phyloP scores from a whole-genome alignment of 1,284 basidiomycete genomes.

The Agaricales sp. region DNA sequence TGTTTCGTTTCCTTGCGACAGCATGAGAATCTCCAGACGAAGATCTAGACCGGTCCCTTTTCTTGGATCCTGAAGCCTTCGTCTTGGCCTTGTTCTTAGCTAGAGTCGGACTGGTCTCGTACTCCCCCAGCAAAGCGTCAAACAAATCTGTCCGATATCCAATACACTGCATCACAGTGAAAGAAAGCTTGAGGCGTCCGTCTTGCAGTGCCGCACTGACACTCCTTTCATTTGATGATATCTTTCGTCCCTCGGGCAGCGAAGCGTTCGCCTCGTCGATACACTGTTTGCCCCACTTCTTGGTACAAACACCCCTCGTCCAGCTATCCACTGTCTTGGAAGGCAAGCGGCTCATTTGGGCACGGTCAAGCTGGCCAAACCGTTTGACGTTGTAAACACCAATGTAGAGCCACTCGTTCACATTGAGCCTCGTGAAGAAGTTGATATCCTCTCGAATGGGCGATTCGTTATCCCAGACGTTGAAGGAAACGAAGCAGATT shows the following conservation, averaged over 20 bases:
- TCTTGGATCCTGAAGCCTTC: neutral
- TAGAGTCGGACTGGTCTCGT: neutral
- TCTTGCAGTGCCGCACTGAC: constrained; percentile 1
- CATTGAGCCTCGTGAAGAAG: neutral
- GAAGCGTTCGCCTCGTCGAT: neutral
- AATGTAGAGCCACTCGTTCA: neutral
- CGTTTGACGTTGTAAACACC: neutral
- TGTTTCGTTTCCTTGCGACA: too few relatives aligned
- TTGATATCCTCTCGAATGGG: neutral
- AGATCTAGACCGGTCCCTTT: neutral
- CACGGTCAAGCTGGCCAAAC: neutral
- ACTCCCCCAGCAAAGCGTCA: neutral
- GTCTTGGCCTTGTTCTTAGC: neutral
- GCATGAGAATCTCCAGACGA: too few relatives aligned
- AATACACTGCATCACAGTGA: constrained; percentile 8
- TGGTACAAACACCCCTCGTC: neutral
- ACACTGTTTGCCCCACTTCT: neutral
- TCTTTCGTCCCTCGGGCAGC: neutral
- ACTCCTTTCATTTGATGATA: neutral
- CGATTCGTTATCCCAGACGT: neutral
- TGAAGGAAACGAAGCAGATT: neutral
- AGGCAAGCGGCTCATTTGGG: neutral
- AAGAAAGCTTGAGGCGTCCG: constrained; percentile 6
- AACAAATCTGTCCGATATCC: constrained; percentile 6
- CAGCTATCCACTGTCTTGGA: neutral